Evolutionary conservation across 2,329 filamentous ascomycete genomes (phyloP).

Genomic region (Colletotrichum nymphaeae): DNA sequence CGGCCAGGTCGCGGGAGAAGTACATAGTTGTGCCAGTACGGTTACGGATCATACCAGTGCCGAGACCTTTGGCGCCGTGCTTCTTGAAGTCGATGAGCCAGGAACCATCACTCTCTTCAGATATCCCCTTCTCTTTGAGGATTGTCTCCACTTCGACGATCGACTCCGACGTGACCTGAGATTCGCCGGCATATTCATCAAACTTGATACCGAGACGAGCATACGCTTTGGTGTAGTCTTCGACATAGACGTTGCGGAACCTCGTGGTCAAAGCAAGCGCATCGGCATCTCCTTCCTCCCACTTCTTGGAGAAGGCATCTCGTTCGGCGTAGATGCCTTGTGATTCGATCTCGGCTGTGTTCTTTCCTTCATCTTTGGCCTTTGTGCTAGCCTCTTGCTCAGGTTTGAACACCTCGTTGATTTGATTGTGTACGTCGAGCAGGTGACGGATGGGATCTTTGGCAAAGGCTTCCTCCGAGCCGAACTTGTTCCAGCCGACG

Average conservation of each 20-base stretch:
- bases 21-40: conserved; percentile 74
- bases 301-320: conserved; percentile 70
- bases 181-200: conserved; percentile 76
- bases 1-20: conserved; percentile 76
- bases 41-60: conserved; percentile 74
- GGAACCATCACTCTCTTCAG: conserved; percentile 73
- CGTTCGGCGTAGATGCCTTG: conserved; percentile 61
- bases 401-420: conserved; percentile 70
- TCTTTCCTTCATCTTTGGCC: conserved; percentile 58
- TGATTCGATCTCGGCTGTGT: conserved; percentile 55
- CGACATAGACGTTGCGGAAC: conserved; percentile 69
- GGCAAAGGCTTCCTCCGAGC: conserved; percentile 71
- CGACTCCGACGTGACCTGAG: conserved; percentile 61
- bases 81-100: conserved; percentile 77
- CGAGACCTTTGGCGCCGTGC: conserved; percentile 74
- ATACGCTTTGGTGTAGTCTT: conserved; percentile 69
- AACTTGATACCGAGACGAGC: conserved; percentile 70
- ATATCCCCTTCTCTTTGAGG: conserved; percentile 69
- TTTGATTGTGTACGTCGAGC: conserved; percentile 78
- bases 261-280: conserved; percentile 68
- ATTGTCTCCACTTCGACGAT: conserved; percentile 69
- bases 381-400: conserved; percentile 71
- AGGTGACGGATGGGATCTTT: conserved; percentile 78
- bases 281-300: conserved; percentile 69
- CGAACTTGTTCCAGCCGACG: conserved; percentile 75